Evolutionary conservation across 2,329 filamentous ascomycete genomes (phyloP).

Genomic region (Colletotrichum spaethianum): DNA sequence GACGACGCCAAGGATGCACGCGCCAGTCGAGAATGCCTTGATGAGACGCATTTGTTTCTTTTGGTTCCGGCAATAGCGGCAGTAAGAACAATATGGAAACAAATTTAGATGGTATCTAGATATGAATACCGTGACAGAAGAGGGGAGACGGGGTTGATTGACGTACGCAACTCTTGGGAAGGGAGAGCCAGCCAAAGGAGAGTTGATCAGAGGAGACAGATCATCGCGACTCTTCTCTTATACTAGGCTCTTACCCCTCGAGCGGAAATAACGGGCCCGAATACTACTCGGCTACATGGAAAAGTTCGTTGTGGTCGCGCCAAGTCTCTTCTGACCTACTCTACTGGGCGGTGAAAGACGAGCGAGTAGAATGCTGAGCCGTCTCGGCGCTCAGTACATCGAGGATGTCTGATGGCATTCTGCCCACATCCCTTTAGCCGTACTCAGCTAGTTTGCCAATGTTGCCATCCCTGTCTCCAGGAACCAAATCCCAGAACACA

Average conservation of each 20-base stretch:
- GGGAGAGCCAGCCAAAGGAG: neutral
- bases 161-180: neutral
- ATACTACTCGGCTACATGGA: neutral
- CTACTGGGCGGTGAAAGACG: neutral
- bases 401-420: neutral
- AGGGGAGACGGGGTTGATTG: neutral
- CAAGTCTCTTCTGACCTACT: neutral
- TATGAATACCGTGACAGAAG: too few species aligned
- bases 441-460: neutral
- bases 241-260: neutral
- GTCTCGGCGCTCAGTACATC: neutral
- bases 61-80: too few species aligned
- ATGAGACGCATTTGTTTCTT: neutral
- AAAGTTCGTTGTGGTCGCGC: neutral
- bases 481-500: neutral
- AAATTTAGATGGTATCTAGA: neutral
- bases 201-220: neutral
- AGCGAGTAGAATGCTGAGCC: neutral
- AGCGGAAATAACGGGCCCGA: neutral
- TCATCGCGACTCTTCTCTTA: neutral
- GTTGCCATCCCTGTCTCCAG: neutral
- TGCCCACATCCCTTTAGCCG: neutral
- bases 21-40: neutral
- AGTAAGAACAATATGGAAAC: neutral
- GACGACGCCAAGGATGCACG: neutral